Evolutionary conservation across 495 filamentous ascomycete species (phyloP).

Genomic region (Parathielavia hyrcaniae): DNA sequence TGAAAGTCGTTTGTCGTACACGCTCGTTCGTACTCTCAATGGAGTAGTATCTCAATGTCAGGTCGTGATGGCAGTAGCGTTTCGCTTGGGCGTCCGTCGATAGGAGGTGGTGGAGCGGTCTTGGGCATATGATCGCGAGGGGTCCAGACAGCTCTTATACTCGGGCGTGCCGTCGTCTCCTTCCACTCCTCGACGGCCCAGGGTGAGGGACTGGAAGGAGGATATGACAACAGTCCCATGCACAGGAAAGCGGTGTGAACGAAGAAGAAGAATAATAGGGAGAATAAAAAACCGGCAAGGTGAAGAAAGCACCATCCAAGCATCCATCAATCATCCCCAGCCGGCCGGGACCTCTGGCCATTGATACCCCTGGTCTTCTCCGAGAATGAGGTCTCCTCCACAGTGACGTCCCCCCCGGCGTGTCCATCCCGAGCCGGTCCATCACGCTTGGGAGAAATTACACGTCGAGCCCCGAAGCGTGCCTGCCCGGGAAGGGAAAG

Average conservation of each 20-base stretch:
- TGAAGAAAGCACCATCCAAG: neutral
- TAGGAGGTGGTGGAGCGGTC: slow-evolving; percentile 1
- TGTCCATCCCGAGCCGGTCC: slow-evolving; percentile 9
- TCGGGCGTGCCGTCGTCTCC: neutral
- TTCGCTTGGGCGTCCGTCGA: neutral
- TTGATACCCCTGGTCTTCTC: neutral
- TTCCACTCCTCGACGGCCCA: neutral
- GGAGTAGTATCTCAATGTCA: neutral
- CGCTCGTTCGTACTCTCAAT: neutral
- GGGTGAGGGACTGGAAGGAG: slow-evolving; percentile 5
- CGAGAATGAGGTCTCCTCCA: slow-evolving; percentile 7
- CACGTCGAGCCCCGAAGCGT: slow-evolving; percentile 23
- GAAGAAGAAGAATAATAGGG: neutral
- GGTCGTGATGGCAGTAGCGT: neutral
- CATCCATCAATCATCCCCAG: neutral
- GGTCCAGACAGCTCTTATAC: slow-evolving; percentile 8
- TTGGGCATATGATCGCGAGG: neutral
- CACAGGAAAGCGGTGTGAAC: slow-evolving; percentile 19
- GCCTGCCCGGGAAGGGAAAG: slow-evolving; percentile 4
- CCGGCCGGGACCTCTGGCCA: neutral
- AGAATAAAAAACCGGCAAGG: neutral
- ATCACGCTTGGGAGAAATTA: slow-evolving; percentile 26
- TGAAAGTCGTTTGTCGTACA: neutral
- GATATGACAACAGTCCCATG: slow-evolving; percentile 9
- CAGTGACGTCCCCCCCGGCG: neutral